A percentile compares a stretch with the other conserved stretches of the same genome.
Evolutionary conservation across 257 asterid species (phyloP).

Genomic region (Scutellaria barbata): DNA sequence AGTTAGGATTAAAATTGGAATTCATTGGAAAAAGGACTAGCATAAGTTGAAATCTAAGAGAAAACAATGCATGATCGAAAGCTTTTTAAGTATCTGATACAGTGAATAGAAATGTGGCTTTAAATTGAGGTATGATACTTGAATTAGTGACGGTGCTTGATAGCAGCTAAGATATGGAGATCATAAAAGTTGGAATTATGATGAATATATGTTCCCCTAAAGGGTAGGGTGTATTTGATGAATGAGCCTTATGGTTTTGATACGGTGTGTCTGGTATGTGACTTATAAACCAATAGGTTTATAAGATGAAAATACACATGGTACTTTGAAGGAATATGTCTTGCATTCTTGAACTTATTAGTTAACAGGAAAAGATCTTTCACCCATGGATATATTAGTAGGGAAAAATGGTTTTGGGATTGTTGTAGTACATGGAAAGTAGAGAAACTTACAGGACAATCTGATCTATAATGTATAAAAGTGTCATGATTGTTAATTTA

Average conservation of each 20-base stretch:
- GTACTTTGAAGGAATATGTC: neutral
- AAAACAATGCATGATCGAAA: neutral
- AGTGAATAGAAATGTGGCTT: conserved; percentile 13
- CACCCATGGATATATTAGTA: neutral
- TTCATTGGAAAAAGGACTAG: neutral
- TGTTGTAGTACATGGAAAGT: neutral
- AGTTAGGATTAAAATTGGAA: conserved; percentile 19
- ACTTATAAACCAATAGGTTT: too few relatives aligned
- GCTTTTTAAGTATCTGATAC: neutral
- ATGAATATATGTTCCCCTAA: neutral
- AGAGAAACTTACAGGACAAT: too few relatives aligned
- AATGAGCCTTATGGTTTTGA: conserved; percentile 10
- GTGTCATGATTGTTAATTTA: too few relatives aligned
- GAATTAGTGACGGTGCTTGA: neutral
- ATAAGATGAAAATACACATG: neutral
- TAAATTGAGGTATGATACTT: neutral
- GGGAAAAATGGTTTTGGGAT: too few relatives aligned
- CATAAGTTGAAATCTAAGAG: neutral
- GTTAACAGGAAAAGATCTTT: neutral
- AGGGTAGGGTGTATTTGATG: conserved; percentile 1
- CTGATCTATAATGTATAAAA: too few relatives aligned
- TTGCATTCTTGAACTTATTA: neutral
- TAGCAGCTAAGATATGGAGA: neutral
- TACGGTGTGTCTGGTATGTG: neutral
- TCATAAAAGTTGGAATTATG: neutral